These are phyloP conservation scores for Leptosphaerulina australis DNA, from an alignment of 2,329 filamentous ascomycete species.

Conservation along the genomic window DNA sequence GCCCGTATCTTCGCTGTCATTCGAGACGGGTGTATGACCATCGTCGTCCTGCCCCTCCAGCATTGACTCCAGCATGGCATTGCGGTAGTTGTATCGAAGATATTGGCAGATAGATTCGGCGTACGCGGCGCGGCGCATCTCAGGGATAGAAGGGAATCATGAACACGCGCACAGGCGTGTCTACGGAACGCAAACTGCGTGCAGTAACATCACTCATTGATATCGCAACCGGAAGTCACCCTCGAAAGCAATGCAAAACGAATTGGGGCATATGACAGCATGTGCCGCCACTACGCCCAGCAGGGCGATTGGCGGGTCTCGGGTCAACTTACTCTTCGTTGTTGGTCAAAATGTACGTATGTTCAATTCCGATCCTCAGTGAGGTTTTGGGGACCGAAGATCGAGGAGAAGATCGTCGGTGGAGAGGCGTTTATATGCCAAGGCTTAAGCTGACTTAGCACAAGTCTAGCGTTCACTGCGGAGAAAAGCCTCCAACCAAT, in stretches of 20 bases:
- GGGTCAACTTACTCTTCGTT: constrained; percentile 10
- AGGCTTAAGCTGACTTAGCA: constrained; percentile 7
- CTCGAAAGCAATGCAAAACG: constrained; percentile 5
- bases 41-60: constrained; percentile 14
- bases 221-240: constrained; percentile 1
- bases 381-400: constrained; percentile 10
- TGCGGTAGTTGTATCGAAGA: constrained; percentile 5
- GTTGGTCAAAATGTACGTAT: background rate
- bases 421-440: constrained; percentile 17
- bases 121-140: constrained; percentile 16
- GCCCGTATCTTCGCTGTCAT: constrained; percentile 3
- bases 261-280: constrained; percentile 14
- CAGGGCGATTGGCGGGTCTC: constrained; percentile 14
- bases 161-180: constrained; percentile 16
- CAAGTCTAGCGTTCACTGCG: constrained; percentile 5
- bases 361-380: constrained; percentile 15
- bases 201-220: constrained; percentile 9
- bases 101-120: constrained; percentile 16
- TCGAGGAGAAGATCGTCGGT: constrained; percentile 20
- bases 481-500: constrained; percentile 1
- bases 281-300: constrained; percentile 18
- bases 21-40: constrained; percentile 4
- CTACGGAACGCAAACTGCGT: constrained; percentile 9
- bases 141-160: constrained; percentile 1
- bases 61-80: constrained; percentile 8